These are phyloP conservation scores for Kuraishia piskuri DNA, from an alignment of 805 yeast genomes.

Conservation along the genomic window DNA sequence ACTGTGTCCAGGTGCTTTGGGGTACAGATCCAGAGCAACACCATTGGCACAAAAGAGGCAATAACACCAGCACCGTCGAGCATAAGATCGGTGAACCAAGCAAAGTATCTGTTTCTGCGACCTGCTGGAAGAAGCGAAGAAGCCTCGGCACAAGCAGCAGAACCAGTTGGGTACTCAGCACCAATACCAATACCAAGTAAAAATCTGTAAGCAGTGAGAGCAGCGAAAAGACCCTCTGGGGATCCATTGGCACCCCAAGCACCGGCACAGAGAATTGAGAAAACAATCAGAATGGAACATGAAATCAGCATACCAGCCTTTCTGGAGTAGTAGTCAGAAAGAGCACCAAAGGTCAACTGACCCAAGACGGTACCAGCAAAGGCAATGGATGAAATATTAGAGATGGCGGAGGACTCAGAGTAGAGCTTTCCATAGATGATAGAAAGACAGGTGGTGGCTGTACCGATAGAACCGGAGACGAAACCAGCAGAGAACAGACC, in stretches of 20 bases:
- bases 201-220: constrained; percentile 77
- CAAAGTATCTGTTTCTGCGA: constrained; percentile 79
- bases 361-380: constrained; percentile 92
- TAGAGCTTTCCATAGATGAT: constrained; percentile 59
- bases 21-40: constrained; percentile 75
- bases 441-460: constrained; percentile 65
- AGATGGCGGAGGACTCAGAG: constrained; percentile 55
- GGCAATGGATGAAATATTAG: constrained; percentile 79
- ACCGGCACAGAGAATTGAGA: constrained; percentile 74
- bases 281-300: constrained; percentile 62
- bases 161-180: constrained; percentile 90
- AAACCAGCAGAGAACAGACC: constrained; percentile 93
- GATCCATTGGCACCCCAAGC: constrained; percentile 77
- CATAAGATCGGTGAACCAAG: constrained; percentile 82
- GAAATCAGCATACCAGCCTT: constrained; percentile 78
- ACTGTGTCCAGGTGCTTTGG: constrained; percentile 65
- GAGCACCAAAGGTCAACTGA: constrained; percentile 69
- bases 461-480: constrained; percentile 74
- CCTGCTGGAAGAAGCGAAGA: constrained; percentile 70
- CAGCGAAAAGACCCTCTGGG: constrained; percentile 71
- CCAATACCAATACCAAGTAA: constrained; percentile 90
- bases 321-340: constrained; percentile 75
- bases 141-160: constrained; percentile 91
- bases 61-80: constrained; percentile 83
- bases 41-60: constrained; percentile 79